Conservation (phyloP, 1,284 basidiomycete species). For the Microbotryum saponariae region DNA sequence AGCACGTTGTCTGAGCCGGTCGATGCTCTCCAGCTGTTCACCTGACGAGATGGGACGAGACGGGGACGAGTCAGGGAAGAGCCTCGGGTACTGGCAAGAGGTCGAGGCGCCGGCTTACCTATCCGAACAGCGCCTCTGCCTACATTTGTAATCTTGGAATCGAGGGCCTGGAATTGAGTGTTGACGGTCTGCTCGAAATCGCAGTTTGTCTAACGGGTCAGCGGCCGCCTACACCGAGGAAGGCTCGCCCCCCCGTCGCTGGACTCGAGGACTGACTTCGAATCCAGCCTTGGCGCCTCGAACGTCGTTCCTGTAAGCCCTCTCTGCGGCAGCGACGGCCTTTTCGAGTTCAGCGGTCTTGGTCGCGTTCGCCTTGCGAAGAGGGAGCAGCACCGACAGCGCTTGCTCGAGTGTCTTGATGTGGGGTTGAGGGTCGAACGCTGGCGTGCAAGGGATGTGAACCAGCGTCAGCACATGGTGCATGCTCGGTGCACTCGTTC, state of each 20-base stretch:
- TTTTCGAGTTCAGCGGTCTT: conserved; percentile 87
- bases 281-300: conserved; percentile 85
- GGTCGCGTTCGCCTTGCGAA: conserved; percentile 78
- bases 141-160: conserved; percentile 82
- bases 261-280: conserved; percentile 52
- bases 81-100: background rate
- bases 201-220: background rate
- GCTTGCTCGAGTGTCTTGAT: conserved; percentile 84
- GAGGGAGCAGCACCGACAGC: conserved; percentile 72
- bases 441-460: conserved; percentile 44
- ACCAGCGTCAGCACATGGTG: background rate
- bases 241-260: background rate
- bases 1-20: conserved; percentile 83
- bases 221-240: background rate
- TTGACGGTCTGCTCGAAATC: conserved; percentile 19
- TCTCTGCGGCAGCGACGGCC: conserved; percentile 77
- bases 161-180: conserved; percentile 43
- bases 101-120: conserved; percentile 48
- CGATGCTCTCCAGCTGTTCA: conserved; percentile 91
- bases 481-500: too few species aligned
- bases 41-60: conserved; percentile 47
- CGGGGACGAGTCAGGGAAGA: too few species aligned
- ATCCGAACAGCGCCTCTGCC: conserved; percentile 90
- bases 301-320: conserved; percentile 91
- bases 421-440: conserved; percentile 90